Evolutionary conservation across 2,329 filamentous ascomycete species (phyloP), one percentile per base, ranked within the genome.

Genomic region (Trichoderma simmonsii): DNA sequence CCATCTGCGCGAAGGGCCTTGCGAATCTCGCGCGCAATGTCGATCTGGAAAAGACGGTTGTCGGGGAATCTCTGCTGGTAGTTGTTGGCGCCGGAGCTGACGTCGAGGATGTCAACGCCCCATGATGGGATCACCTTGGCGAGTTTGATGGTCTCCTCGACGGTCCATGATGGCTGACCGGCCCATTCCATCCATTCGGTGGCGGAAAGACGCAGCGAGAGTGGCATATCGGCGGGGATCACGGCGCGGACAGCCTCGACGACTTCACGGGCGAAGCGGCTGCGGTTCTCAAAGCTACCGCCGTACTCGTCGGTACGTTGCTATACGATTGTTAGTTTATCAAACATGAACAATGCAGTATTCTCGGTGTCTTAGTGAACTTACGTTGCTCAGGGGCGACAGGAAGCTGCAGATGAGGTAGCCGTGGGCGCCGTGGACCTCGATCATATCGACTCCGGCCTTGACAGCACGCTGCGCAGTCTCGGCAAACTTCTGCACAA

Each of bases 21-120:
- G 78, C 95, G 93, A 74, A 97, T 89, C 36, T 86, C 84, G 61
- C 89, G 88, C 0, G 93, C 92, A 70, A 96, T 89, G 54, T 90
- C 89, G 26, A 90, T 87, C 83, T 97, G 94, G 85, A 93, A 95
- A 1, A 90, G 89, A 71, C 90, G 89, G 71, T 89, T 87, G 59
- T 88, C 77, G 24, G 87, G 81, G 74, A 93, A 88, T 78, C 89
- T 84, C 78, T 92, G 90, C 59, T 81, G 79, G 43, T 84, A 81
- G 78, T 90, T 87, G 79, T 93, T 92, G 51, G 93, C 95, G 39
- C 90, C 93, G 1, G 90, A 91, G 76, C 91, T 94, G 71, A 97
- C 89, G 79, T 98, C 95, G 34, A 97, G 86, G 18, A 97, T 84
- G 79, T 98, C 95, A 57, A 97, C 87, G 34, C 95, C 95, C 14